Conservation (phyloP, 2,329 filamentous ascomycete species). For the Venturia oleaginea region DNA sequence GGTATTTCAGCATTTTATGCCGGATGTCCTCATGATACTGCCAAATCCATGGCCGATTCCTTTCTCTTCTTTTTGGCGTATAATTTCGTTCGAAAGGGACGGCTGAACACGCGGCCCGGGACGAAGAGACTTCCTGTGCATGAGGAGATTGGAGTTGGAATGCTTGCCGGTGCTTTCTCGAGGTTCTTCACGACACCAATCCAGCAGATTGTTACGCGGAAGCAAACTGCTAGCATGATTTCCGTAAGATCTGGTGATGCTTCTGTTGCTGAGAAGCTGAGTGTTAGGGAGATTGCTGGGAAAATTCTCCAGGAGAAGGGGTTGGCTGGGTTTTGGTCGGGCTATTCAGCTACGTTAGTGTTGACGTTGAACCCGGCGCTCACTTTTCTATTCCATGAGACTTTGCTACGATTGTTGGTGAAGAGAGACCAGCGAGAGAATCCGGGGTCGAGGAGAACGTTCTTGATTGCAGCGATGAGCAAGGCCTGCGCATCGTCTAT, state of each 20-base stretch:
- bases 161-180: constrained; percentile 64
- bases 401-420: constrained; percentile 54
- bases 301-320: constrained; percentile 63
- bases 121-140: constrained; percentile 45
- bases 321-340: constrained; percentile 71
- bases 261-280: constrained; percentile 19
- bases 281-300: constrained; percentile 47
- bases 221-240: constrained; percentile 58
- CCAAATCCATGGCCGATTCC: constrained; percentile 52
- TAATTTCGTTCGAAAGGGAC: constrained; percentile 42
- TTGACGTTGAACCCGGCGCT: constrained; percentile 78
- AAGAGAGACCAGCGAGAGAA: constrained; percentile 42
- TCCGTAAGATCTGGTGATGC: constrained; percentile 30
- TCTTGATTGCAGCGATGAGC: constrained; percentile 63
- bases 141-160: constrained; percentile 67
- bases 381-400: constrained; percentile 74
- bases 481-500: constrained; percentile 68
- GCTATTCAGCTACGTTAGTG: constrained; percentile 71
- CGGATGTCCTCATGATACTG: constrained; percentile 34
- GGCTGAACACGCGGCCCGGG: constrained; percentile 32
- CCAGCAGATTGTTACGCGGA: constrained; percentile 71
- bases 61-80: constrained; percentile 86
- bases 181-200: constrained; percentile 72
- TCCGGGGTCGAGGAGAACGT: constrained; percentile 47
- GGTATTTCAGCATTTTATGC: constrained; percentile 58